These are phyloP conservation scores for Gnaphalium uliginosum DNA, from an alignment of 129 eudicot species.

Conservation along the genomic window DNA sequence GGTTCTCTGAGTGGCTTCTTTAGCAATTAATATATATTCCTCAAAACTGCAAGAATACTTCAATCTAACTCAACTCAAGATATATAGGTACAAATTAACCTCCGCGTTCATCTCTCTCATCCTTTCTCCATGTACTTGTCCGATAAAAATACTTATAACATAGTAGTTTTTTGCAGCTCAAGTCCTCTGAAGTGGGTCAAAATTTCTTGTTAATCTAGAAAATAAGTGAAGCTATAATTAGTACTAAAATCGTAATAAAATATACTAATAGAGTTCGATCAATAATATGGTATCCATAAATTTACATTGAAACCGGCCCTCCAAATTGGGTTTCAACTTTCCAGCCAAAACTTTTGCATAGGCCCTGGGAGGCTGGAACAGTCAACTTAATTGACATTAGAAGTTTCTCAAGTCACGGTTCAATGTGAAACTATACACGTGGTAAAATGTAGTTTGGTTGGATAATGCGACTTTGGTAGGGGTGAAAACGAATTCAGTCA, in stretches of 20 bases:
- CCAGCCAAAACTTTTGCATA: neutral
- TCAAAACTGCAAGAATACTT: too few relatives aligned
- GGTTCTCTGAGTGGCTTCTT: too few relatives aligned
- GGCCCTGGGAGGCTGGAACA: neutral
- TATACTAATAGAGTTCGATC: too few relatives aligned
- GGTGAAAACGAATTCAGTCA: neutral
- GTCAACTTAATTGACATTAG: neutral
- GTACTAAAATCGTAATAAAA: too few relatives aligned
- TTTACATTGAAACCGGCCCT: neutral
- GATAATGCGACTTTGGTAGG: neutral
- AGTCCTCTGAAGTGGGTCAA: neutral
- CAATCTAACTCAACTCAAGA: too few relatives aligned
- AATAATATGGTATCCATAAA: too few relatives aligned
- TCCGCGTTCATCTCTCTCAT: too few relatives aligned
- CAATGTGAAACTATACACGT: neutral
- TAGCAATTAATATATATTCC: too few relatives aligned
- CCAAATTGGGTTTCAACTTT: slow-evolving; percentile 1
- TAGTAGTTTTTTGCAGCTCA: too few relatives aligned
- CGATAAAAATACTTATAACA: too few relatives aligned
- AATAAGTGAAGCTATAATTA: neutral
- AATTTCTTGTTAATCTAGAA: neutral
- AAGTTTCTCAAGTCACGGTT: neutral
- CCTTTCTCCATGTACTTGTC: too few relatives aligned
- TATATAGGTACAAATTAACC: too few relatives aligned
- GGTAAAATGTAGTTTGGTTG: neutral